phyloP scores from a whole-genome alignment of 345 rosid species.

The Eucalyptus leucophloia region DNA sequence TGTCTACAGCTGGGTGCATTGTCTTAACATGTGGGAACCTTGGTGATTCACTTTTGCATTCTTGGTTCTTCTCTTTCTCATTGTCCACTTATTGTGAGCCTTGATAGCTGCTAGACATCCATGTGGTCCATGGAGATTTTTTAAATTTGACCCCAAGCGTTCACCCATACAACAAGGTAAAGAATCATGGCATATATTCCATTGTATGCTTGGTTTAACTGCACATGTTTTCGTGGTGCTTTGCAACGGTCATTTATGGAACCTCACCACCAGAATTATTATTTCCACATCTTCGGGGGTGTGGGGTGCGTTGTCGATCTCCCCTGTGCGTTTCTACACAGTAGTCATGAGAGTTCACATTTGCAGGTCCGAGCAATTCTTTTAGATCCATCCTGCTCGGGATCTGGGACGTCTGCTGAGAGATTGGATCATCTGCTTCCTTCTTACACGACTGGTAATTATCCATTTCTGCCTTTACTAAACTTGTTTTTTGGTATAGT shows the following conservation, averaged over 20 bases:
- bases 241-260: not conserved
- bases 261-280: not conserved
- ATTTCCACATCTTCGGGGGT: not conserved
- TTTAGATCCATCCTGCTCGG: constrained; percentile 95
- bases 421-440: constrained; percentile 93
- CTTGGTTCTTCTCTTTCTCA: not conserved
- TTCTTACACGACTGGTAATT: constrained; percentile 36
- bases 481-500: fast-evolving
- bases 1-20: not conserved
- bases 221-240: not conserved
- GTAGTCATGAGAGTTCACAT: not conserved
- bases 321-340: not conserved
- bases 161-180: constrained; percentile 51
- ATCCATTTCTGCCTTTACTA: not conserved
- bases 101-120: constrained; percentile 45
- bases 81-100: not conserved
- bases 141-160: constrained; percentile 52
- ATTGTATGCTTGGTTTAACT: not conserved
- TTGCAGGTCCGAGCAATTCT: constrained; percentile 68
- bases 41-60: not conserved
- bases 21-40: not conserved
- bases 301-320: not conserved
- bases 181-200: not conserved
- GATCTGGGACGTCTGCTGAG: constrained; percentile 75
- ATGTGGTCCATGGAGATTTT: constrained; percentile 52